A percentile compares a stretch with the other conserved stretches of the same genome.
Evolutionary conservation across 306 rosid genomes (phyloP).

Genomic region (Chamaecrista fasciculata): DNA sequence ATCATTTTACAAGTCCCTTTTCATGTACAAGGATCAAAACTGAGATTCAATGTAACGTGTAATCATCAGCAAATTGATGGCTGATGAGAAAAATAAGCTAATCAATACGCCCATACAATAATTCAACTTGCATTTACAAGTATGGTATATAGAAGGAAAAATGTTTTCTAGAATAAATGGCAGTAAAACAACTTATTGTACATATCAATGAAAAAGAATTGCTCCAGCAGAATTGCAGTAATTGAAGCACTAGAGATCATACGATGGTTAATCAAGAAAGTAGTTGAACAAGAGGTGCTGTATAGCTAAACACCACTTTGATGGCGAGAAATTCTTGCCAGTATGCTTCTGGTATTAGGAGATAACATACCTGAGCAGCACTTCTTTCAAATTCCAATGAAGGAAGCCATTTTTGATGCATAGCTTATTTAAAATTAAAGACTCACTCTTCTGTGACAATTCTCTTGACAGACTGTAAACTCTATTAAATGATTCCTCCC

Average conservation of each 20-base stretch:
- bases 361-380: not conserved
- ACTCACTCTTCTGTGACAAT: not conserved
- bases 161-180: not conserved
- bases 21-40: slow-evolving; percentile 4
- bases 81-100: not conserved
- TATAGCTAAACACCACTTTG: slow-evolving; percentile 1
- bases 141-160: slow-evolving; percentile 11
- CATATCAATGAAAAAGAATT: not conserved
- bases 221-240: not conserved
- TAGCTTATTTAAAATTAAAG: slow-evolving; percentile 22
- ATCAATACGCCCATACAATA: slow-evolving; percentile 22
- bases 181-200: slow-evolving; percentile 18
- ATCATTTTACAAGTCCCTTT: slow-evolving; percentile 11
- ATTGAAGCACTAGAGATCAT: not conserved
- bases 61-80: slow-evolving; percentile 8
- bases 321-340: not conserved
- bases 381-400: slow-evolving; percentile 11
- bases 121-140: slow-evolving; percentile 20
- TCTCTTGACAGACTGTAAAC: slow-evolving; percentile 7
- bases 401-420: slow-evolving; percentile 28
- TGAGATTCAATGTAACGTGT: slow-evolving; percentile 6
- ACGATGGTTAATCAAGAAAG: not conserved
- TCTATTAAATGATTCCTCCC: slow-evolving; percentile 23
- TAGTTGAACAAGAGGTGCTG: not conserved
- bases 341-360: slow-evolving; percentile 19